Evolutionary conservation across 805 yeast genomes (phyloP).

Genomic region (Wickerhamiella azyma): DNA sequence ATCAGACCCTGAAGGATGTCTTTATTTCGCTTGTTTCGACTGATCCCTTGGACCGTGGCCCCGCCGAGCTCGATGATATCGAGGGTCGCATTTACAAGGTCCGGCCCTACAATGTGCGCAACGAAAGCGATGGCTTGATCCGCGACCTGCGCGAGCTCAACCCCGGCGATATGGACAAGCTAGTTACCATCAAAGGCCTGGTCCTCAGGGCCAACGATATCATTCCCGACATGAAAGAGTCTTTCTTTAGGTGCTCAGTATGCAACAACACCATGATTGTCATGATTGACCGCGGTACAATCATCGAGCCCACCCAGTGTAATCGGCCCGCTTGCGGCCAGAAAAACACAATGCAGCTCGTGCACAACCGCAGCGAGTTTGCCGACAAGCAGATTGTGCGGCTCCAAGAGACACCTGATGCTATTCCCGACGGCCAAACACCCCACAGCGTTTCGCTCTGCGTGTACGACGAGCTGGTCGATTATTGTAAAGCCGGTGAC

Average conservation of each 20-base stretch:
- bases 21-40: conserved; percentile 39
- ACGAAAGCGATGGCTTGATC: conserved; percentile 38
- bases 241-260: conserved; percentile 87
- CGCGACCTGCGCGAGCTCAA: conserved; percentile 73
- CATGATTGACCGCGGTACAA: conserved; percentile 87
- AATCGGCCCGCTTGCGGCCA: conserved; percentile 80
- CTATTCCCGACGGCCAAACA: conserved; percentile 96
- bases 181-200: conserved; percentile 81
- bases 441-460: conserved; percentile 92
- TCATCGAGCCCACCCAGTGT: conserved; percentile 84
- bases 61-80: conserved; percentile 42
- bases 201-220: conserved; percentile 80
- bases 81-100: conserved; percentile 76
- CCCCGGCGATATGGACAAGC: conserved; percentile 87
- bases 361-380: conserved; percentile 85
- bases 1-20: conserved; percentile 83
- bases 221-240: conserved; percentile 95
- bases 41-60: conserved; percentile 18
- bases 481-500: conserved; percentile 91
- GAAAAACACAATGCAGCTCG: conserved; percentile 71
- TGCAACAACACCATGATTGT: conserved; percentile 88
- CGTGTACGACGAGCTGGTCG: conserved; percentile 92
- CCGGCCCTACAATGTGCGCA: conserved; percentile 45
- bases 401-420: conserved; percentile 90
- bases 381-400: conserved; percentile 92